Conservation (phyloP, 768 basidiomycete genomes). For the Trametes cingulata region DNA sequence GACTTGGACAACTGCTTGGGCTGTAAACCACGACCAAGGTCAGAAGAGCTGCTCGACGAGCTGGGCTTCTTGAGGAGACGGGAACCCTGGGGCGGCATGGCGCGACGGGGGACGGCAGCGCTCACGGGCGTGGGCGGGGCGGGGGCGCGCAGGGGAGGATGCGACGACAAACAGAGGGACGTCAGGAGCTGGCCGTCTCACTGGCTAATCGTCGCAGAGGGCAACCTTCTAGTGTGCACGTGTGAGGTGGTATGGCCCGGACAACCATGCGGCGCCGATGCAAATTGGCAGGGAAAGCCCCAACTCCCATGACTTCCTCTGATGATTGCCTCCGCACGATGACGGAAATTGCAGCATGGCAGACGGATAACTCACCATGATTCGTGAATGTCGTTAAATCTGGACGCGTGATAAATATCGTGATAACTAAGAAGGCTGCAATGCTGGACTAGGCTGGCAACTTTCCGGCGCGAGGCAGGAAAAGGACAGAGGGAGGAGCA, state of each 20-base stretch:
- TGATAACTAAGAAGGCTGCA: slow-evolving; percentile 5
- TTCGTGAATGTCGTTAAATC: slow-evolving; percentile 15
- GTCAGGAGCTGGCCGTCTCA: slow-evolving; percentile 5
- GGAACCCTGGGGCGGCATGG: slow-evolving; percentile 48
- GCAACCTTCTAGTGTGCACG: slow-evolving; percentile 26
- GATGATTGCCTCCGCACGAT: slow-evolving; percentile 16
- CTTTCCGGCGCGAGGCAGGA: not conserved
- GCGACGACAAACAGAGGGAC: slow-evolving; percentile 6
- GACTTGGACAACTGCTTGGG: slow-evolving; percentile 36
- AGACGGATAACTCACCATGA: slow-evolving; percentile 23
- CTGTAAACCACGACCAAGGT: slow-evolving; percentile 25
- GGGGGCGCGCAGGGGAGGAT: slow-evolving; percentile 17
- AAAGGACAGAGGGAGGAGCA: not conserved
- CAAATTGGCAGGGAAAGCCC: slow-evolving; percentile 6
- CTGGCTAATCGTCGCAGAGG: slow-evolving; percentile 19
- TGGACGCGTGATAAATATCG: slow-evolving; percentile 13
- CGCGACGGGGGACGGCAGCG: slow-evolving; percentile 18
- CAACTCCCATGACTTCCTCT: slow-evolving; percentile 18
- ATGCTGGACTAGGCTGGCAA: not conserved
- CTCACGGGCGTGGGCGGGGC: slow-evolving; percentile 23
- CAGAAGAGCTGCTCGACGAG: slow-evolving; percentile 30
- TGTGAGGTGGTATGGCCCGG: slow-evolving; percentile 20
- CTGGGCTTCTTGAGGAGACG: slow-evolving; percentile 44
- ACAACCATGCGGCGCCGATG: slow-evolving; percentile 13
- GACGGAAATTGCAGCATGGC: slow-evolving; percentile 12